These are phyloP conservation scores for Murraya koenigii DNA, from an alignment of 345 rosid species.

Conservation along the genomic window DNA sequence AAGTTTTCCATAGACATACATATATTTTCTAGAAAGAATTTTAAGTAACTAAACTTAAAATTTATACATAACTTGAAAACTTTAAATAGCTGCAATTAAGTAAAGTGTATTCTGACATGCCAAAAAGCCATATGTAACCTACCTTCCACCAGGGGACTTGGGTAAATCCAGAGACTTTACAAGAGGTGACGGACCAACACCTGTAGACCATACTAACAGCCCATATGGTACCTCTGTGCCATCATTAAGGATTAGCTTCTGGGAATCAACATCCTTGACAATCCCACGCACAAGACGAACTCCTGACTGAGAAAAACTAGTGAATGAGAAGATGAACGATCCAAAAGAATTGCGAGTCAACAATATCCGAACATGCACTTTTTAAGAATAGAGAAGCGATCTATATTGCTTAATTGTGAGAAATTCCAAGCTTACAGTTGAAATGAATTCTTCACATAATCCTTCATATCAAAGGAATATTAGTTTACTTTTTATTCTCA, in stretches of 20 bases:
- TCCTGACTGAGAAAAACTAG: slow-evolving; percentile 62
- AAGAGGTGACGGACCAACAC: slow-evolving; percentile 85
- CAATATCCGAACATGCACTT: neutral
- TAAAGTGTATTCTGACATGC: neutral
- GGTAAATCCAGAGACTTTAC: slow-evolving; percentile 71
- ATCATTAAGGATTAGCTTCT: slow-evolving; percentile 69
- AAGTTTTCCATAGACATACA: neutral
- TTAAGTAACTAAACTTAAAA: neutral
- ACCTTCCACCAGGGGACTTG: slow-evolving; percentile 93
- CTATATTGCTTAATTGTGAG: neutral
- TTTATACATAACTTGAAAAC: neutral
- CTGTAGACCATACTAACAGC: slow-evolving; percentile 90
- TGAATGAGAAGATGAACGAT: slow-evolving; percentile 6
- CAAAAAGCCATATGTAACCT: slow-evolving; percentile 8
- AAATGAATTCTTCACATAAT: neutral
- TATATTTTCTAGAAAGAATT: neutral
- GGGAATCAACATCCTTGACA: slow-evolving; percentile 85
- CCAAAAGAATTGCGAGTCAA: neutral
- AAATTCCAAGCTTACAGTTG: neutral
- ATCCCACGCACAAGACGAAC: slow-evolving; percentile 83
- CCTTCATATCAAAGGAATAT: neutral
- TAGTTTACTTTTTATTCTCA: neutral
- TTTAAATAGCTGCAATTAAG: neutral
- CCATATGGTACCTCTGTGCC: slow-evolving; percentile 91
- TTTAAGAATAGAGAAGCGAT: neutral